Evolutionary conservation across 768 basidiomycete genomes (phyloP), one percentile per base, ranked within the genome.

Genomic region (Podaxis pistillaris): DNA sequence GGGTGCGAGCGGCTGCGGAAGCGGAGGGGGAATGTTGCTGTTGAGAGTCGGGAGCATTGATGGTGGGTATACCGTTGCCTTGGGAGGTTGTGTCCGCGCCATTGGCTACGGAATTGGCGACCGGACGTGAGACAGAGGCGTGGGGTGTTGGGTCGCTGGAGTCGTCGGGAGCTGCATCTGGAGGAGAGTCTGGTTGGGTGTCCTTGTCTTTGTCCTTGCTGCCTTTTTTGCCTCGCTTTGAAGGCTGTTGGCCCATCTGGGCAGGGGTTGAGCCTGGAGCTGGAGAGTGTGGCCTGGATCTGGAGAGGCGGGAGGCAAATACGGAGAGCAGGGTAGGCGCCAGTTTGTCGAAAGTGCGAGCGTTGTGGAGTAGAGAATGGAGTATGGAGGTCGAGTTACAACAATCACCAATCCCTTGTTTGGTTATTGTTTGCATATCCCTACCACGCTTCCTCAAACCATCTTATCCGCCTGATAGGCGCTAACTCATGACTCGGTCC

Each of bases 181-280:
- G 83, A 53, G 77, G 74, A 33, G 75, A 68, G 60, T 80, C 79
- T 51, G 74, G 70, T 58, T 74, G 68, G 47, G 66, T 69, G 54
- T 88, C 83, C 71, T 79, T 83, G 68, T 86, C 88, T 75, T 85
- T 86, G 74, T 91, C 91, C 76, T 86, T 91, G 62, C 77, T 75
- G 58, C 77, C 75, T 77, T 88, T 90, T 82, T 85, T 89, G 68
- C 83, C 76, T 83, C 88, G 91, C 82, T 89, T 92, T 67, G 90
- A 93, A 70, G 87, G 85, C 78, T 90, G 88, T 74, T 92, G 91
- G 78, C 91, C 91, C 89, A 92, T 91, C 63, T 78, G 81, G 65
- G 79, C 73, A 66, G 78, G 74, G 71, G 79, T 77, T 15, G 85
- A 78, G 67, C 79, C 78, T 65, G 86, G 86, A 73, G 85, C 84